Base-by-base conservation (phyloP, 129 eudicot species). In the Heracleum sosnowskyi region DNA sequence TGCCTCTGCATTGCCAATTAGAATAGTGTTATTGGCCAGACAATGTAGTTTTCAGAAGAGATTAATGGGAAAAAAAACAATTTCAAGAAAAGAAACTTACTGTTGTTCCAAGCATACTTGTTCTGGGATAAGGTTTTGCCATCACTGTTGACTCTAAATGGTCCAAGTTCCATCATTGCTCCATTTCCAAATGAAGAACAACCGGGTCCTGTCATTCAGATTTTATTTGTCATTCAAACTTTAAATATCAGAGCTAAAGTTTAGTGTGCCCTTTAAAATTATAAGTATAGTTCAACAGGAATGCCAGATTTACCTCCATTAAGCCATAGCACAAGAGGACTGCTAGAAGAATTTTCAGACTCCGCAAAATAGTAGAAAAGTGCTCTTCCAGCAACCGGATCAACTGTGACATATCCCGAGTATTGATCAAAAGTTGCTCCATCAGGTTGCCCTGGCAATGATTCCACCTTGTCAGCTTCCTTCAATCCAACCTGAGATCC, bases 21-120 rank as follows among this genome's bases (percentile, higher is more conserved):
- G 10, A 57, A 0, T 6, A 55, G 8, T 57, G 28, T 24, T n/a
- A 5, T 13, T 57, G 3, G 4, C 24, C 57, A 12, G 3, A 13
- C 18, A 45, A 15, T n/a, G 22, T 46, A 12, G 0, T 46, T 18
- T 49, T 18, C 60, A 4, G 60, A 49, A 49, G n/a, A 18, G 60
- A 18, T 18, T 49, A 20, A 49, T 18, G 60, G n/a, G n/a, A n/a
- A n/a, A n/a, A n/a, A n/a, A n/a, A n/a, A n/a, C n/a, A n/a, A n/a
- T n/a, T n/a, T n/a, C n/a, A n/a, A n/a, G n/a, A n/a, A n/a, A n/a
- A n/a, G n/a, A n/a, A n/a, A n/a, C 86, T 81, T 62, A 87, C 97
- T 81, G 20, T 79, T 82, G 77, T 91, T 91, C 87, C 90, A 86
- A 29, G 90, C 76, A 46, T 31, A 69, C n/a, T 45, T n/a, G 29